These are phyloP conservation scores for Vitis hybrid DNA, from an alignment of 177 flowering plant species.

Conservation along the genomic window DNA sequence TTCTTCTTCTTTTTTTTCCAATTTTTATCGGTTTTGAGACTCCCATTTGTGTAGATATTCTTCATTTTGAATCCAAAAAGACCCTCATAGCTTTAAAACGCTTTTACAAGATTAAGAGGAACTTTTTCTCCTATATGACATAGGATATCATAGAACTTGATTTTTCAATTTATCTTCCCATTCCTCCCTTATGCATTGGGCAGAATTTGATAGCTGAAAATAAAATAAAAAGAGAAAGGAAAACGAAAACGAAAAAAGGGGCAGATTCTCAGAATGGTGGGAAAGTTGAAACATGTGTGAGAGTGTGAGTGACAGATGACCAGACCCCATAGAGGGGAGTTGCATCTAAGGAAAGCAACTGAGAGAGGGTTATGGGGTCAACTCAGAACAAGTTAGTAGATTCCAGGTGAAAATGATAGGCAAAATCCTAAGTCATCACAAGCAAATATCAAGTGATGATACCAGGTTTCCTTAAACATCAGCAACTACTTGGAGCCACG, in stretches of 20 bases:
- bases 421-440: background rate
- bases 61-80: no score
- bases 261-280: background rate
- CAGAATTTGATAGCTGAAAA: background rate
- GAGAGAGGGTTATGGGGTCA: background rate
- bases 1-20: no score
- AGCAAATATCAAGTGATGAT: background rate
- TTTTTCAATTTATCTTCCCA: no score
- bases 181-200: no score
- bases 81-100: no score
- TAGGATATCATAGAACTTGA: no score
- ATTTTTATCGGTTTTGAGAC: no score
- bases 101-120: no score
- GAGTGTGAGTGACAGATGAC: background rate
- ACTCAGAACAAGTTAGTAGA: background rate
- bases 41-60: no score
- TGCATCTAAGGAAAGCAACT: background rate
- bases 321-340: background rate
- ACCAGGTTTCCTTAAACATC: background rate
- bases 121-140: no score
- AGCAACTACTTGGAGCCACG: background rate
- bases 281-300: background rate
- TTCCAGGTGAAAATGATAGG: background rate
- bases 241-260: background rate
- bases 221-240: background rate